Evolutionary conservation across 352 stramenopile species (phyloP).

Genomic region (Phytophthora sojae): DNA sequence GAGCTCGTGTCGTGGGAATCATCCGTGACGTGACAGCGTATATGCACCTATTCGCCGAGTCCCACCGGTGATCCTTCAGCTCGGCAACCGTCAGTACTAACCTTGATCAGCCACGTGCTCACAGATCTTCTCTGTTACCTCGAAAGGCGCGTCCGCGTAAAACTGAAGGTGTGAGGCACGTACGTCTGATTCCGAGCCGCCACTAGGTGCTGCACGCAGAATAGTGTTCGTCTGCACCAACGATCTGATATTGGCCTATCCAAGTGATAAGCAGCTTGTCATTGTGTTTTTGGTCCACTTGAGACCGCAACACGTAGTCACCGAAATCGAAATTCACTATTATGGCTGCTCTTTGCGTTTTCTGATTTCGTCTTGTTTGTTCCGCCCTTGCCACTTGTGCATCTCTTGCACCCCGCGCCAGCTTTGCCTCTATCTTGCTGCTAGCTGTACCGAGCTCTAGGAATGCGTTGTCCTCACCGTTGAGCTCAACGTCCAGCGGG

Average conservation of each 20-base stretch:
- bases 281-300: too few relatives aligned
- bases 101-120: constrained; percentile 33
- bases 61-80: constrained; percentile 3
- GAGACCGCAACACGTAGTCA: too few relatives aligned
- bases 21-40: too few relatives aligned
- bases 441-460: background rate
- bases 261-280: too few relatives aligned
- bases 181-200: too few relatives aligned
- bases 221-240: too few relatives aligned
- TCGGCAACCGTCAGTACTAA: constrained; percentile 19
- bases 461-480: background rate
- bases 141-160: too few relatives aligned
- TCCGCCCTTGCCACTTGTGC: constrained; percentile 16
- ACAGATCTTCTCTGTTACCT: constrained; percentile 34
- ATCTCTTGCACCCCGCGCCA: constrained; percentile 1
- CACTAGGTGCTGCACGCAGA: too few relatives aligned
- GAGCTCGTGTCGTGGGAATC: too few relatives aligned
- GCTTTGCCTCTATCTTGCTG: background rate
- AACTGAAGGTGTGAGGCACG: constrained; percentile 37
- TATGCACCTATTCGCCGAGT: too few relatives aligned
- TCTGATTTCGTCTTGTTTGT: constrained; percentile 4
- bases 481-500: background rate
- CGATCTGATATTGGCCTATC: too few relatives aligned
- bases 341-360: constrained; percentile 9
- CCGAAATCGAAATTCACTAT: constrained; percentile 25